Evolutionary conservation across 2,329 filamentous ascomycete species (phyloP).

Genomic region (Alternaria sp.): DNA sequence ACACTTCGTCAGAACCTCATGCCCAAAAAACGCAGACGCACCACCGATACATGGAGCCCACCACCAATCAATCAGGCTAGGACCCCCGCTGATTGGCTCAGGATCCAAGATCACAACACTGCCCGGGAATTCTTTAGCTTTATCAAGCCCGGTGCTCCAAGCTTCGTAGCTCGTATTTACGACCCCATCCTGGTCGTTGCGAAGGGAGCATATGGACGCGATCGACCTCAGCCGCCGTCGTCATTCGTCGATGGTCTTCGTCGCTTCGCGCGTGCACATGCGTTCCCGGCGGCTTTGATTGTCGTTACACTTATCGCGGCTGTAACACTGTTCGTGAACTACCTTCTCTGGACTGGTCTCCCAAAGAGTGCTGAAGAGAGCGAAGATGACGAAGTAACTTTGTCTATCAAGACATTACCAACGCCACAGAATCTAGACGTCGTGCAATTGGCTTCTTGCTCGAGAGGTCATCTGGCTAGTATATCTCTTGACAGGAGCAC

Average conservation of each 20-base stretch:
- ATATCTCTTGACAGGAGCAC: conserved; percentile 75
- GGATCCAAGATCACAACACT: conserved; percentile 79
- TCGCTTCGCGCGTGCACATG: conserved; percentile 67
- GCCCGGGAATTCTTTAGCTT: conserved; percentile 79
- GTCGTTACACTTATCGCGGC: conserved; percentile 70
- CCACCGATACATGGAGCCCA: conserved; percentile 46
- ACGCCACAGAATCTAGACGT: conserved; percentile 75
- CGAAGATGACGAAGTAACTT: conserved; percentile 60
- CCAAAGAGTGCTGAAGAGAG: conserved; percentile 56
- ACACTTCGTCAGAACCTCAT: conserved; percentile 33
- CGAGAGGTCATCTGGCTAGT: conserved; percentile 71
- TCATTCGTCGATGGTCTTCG: conserved; percentile 63
- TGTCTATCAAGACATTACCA: conserved; percentile 68
- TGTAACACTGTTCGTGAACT: conserved; percentile 76
- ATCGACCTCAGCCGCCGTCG: conserved; percentile 58
- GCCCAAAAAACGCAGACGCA: conserved; percentile 34
- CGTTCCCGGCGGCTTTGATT: conserved; percentile 70
- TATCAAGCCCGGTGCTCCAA: conserved; percentile 74
- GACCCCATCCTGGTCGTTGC: conserved; percentile 78
- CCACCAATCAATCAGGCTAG: conserved; percentile 75
- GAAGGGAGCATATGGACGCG: conserved; percentile 71
- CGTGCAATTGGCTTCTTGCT: conserved; percentile 68
- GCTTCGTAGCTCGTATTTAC: conserved; percentile 76
- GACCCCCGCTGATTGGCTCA: conserved; percentile 78
- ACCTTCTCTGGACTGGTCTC: conserved; percentile 72